phyloP scores from a whole-genome alignment of 2,329 filamentous ascomycete genomes.

The Corniculantispora saksenae region DNA sequence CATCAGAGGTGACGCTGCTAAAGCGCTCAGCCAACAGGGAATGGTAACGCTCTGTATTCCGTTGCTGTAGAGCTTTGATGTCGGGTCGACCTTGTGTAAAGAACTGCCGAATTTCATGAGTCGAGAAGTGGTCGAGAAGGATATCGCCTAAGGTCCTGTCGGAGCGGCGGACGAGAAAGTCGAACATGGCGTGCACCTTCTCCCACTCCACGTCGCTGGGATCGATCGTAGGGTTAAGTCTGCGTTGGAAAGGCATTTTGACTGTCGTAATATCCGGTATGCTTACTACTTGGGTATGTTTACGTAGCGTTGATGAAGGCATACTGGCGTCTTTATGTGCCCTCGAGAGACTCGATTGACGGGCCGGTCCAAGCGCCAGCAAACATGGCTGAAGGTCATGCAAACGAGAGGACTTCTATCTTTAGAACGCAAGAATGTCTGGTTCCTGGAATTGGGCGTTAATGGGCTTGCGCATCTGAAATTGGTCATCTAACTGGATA shows the following conservation, averaged over 20 bases:
- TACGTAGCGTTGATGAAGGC: background rate
- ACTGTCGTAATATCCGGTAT: background rate
- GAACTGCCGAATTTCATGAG: slow-evolving; percentile 36
- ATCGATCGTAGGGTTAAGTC: slow-evolving; percentile 26
- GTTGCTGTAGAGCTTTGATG: slow-evolving; percentile 34
- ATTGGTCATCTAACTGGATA: background rate
- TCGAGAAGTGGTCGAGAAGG: slow-evolving; percentile 36
- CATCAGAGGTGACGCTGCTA: slow-evolving; percentile 27
- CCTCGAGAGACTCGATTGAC: background rate
- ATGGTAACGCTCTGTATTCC: slow-evolving; percentile 32
- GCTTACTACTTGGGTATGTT: background rate
- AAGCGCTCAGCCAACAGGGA: slow-evolving; percentile 35
- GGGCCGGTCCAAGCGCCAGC: background rate
- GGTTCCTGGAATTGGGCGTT: background rate
- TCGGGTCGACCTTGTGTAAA: slow-evolving; percentile 29
- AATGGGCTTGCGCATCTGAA: background rate
- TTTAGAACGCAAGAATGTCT: background rate
- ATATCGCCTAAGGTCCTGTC: slow-evolving; percentile 31
- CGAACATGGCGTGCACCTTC: slow-evolving; percentile 34
- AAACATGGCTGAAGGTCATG: background rate
- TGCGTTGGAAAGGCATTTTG: background rate
- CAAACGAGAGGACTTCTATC: background rate
- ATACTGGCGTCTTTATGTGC: background rate
- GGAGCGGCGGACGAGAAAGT: slow-evolving; percentile 26
- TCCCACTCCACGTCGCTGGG: slow-evolving; percentile 27